Conservation (phyloP, 1,284 basidiomycete genomes). For the Meira nashicola region DNA sequence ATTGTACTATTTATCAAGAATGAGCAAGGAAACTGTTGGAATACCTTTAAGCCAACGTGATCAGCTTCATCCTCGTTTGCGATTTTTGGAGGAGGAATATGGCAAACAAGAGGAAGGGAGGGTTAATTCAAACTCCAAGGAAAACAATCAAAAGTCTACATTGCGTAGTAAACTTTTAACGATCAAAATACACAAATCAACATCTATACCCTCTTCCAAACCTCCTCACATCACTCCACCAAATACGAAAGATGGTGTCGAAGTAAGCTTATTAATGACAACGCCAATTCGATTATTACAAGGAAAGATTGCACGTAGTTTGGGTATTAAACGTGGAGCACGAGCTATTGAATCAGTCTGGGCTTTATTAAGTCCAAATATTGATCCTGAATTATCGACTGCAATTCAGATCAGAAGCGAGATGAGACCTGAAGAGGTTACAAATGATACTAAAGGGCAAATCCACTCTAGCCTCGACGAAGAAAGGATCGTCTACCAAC, state of each 20-base stretch:
- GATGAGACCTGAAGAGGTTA: background rate
- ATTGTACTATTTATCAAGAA: constrained; percentile 65
- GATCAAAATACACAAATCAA: constrained; percentile 13
- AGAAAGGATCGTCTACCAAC: constrained; percentile 4
- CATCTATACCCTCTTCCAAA: background rate
- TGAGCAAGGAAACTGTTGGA: background rate
- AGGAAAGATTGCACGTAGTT: constrained; percentile 21
- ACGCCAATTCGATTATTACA: constrained; percentile 31
- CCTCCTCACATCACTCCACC: background rate
- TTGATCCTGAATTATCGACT: constrained; percentile 1
- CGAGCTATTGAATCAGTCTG: constrained; percentile 19
- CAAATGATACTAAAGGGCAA: background rate
- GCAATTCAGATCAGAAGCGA: background rate
- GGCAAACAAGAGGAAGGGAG: background rate
- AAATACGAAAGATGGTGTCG: background rate
- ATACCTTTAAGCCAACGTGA: background rate
- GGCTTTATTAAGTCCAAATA: constrained; percentile 21
- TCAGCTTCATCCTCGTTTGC: background rate
- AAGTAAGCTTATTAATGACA: constrained; percentile 20
- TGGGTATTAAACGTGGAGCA: constrained; percentile 12
- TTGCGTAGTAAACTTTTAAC: background rate
- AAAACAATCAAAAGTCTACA: background rate
- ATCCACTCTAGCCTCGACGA: background rate
- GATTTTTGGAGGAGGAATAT: background rate
- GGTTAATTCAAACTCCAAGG: background rate